phyloP scores from a whole-genome alignment of 2,329 filamentous ascomycete genomes.

The Pseudogymnoascus verrucosus region DNA sequence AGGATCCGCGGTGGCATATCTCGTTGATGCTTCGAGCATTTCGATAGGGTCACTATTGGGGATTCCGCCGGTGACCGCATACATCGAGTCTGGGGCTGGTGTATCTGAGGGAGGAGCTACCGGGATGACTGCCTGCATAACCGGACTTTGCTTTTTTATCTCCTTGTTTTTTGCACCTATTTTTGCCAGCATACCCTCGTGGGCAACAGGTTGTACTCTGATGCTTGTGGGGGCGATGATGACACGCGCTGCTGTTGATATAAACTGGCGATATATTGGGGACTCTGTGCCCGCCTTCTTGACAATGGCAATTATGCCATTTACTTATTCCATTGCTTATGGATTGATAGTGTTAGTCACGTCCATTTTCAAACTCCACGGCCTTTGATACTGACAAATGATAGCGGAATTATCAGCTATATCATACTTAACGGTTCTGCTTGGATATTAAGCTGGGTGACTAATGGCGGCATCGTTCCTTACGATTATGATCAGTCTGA shows the following conservation, averaged over 20 bases:
- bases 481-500: conserved; percentile 70
- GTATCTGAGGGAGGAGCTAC: conserved; percentile 83
- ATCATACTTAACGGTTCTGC: conserved; percentile 65
- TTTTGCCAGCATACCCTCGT: conserved; percentile 80
- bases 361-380: background rate
- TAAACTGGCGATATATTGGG: conserved; percentile 83
- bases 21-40: conserved; percentile 72
- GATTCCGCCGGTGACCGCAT: conserved; percentile 74
- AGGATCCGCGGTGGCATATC: conserved; percentile 73
- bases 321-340: conserved; percentile 82
- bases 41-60: conserved; percentile 74
- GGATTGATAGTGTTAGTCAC: conserved; percentile 56
- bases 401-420: conserved; percentile 63
- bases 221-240: conserved; percentile 82
- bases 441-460: conserved; percentile 59
- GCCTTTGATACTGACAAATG: background rate
- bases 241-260: conserved; percentile 67
- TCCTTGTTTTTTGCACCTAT: conserved; percentile 85
- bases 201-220: conserved; percentile 81
- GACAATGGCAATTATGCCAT: conserved; percentile 79
- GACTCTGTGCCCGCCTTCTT: conserved; percentile 80
- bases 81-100: conserved; percentile 81
- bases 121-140: conserved; percentile 71
- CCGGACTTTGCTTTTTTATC: conserved; percentile 78
- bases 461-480: conserved; percentile 63